These are phyloP conservation scores for Mortierella sp. DNA, from an alignment of 371 early-diverging fungal genomes.

Conservation along the genomic window DNA sequence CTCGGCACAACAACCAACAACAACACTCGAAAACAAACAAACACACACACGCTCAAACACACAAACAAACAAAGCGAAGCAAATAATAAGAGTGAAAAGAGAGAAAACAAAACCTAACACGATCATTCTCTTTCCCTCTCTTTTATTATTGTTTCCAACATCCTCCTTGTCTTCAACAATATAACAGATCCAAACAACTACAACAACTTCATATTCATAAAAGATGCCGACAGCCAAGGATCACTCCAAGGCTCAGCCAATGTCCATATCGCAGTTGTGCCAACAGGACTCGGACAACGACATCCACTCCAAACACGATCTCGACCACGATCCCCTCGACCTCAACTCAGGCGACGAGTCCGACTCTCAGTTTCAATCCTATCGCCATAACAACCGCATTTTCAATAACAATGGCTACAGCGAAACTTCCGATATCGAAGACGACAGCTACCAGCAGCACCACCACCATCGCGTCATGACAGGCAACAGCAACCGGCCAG, in stretches of 20 bases:
- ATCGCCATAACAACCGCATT: not conserved
- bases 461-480: constrained; percentile 17
- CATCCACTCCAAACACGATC: constrained; percentile 25
- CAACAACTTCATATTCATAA: not conserved
- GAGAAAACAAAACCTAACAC: too few relatives aligned
- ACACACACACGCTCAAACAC: not conserved
- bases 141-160: not conserved
- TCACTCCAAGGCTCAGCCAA: constrained; percentile 51
- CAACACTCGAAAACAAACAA: not conserved
- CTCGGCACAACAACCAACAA: not conserved
- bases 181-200: not conserved
- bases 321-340: constrained; percentile 39
- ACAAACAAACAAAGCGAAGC: too few relatives aligned
- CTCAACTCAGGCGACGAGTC: constrained; percentile 25
- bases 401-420: constrained; percentile 12
- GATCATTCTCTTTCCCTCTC: not conserved
- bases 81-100: too few relatives aligned
- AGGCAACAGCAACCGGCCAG: constrained; percentile 35
- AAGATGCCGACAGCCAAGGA: constrained; percentile 51
- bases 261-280: constrained; percentile 56
- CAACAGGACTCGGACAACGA: constrained; percentile 39
- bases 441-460: constrained; percentile 21
- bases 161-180: not conserved
- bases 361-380: constrained; percentile 11
- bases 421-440: constrained; percentile 26